A percentile compares a stretch with the other conserved stretches of the same genome.
Conservation (phyloP, 352 stramenopile genomes). For the Pythium biforme region DNA sequence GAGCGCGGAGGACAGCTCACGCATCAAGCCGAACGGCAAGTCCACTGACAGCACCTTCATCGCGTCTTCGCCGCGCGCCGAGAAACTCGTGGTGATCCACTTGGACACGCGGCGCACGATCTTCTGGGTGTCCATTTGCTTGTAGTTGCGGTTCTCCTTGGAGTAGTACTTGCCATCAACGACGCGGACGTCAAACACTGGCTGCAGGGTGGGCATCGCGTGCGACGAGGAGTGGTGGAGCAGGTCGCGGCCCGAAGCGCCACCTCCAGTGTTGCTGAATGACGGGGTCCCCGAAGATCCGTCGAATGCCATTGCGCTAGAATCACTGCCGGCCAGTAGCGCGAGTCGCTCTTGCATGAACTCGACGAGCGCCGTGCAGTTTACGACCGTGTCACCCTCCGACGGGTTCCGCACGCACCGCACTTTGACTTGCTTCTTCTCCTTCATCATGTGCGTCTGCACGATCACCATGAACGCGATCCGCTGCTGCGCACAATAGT, state of each 20-base stretch:
- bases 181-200: constrained; percentile 76
- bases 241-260: constrained; percentile 11
- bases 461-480: constrained; percentile 87
- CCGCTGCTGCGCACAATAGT: constrained; percentile 73
- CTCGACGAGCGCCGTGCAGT: constrained; percentile 58
- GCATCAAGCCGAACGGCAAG: constrained; percentile 72
- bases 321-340: constrained; percentile 10
- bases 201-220: constrained; percentile 34
- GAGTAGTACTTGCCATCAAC: constrained; percentile 65
- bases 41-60: constrained; percentile 86
- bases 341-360: constrained; percentile 53
- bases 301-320: constrained; percentile 5
- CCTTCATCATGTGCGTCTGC: constrained; percentile 76
- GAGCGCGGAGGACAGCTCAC: constrained; percentile 77
- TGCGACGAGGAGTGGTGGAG: constrained; percentile 7
- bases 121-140: constrained; percentile 71
- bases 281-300: constrained; percentile 1
- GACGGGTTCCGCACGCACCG: constrained; percentile 66
- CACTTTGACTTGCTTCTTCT: constrained; percentile 87
- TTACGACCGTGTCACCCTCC: constrained; percentile 70
- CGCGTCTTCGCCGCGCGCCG: constrained; percentile 63
- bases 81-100: constrained; percentile 83
- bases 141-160: constrained; percentile 67
- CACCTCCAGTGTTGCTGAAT: constrained; percentile 6
- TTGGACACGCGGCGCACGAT: constrained; percentile 83